phyloP scores from a whole-genome alignment of 2,329 filamentous ascomycete species.

The Curvularia sp. region DNA sequence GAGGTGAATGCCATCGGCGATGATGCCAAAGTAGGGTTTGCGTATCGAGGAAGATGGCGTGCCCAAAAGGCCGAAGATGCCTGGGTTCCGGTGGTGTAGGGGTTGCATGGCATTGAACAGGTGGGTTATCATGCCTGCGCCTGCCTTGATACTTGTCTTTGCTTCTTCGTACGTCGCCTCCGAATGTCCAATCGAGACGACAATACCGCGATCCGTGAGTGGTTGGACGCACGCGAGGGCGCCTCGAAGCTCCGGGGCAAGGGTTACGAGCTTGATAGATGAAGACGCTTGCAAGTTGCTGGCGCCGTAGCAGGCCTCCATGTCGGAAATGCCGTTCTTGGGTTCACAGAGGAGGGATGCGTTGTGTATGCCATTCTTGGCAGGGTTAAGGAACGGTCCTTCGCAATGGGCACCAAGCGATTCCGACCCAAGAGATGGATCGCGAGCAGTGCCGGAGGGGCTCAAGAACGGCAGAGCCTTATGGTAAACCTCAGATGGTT shows the following conservation, averaged over 20 bases:
- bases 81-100: slow-evolving; percentile 88
- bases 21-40: slow-evolving; percentile 85
- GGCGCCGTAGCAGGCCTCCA: slow-evolving; percentile 75
- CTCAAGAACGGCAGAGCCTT: slow-evolving; percentile 79
- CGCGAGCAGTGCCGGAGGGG: slow-evolving; percentile 68
- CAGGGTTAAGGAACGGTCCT: slow-evolving; percentile 83
- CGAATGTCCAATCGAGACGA: slow-evolving; percentile 84
- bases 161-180: slow-evolving; percentile 88
- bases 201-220: slow-evolving; percentile 70
- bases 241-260: slow-evolving; percentile 79
- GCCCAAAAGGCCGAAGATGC: slow-evolving; percentile 85
- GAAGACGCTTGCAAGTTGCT: slow-evolving; percentile 64
- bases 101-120: slow-evolving; percentile 94
- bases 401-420: slow-evolving; percentile 90
- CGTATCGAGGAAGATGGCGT: slow-evolving; percentile 39
- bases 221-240: slow-evolving; percentile 73
- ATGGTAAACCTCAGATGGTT: slow-evolving; percentile 81
- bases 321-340: slow-evolving; percentile 67
- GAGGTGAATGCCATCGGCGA: slow-evolving; percentile 88
- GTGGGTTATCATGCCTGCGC: slow-evolving; percentile 89
- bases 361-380: slow-evolving; percentile 88
- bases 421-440: slow-evolving; percentile 75
- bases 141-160: slow-evolving; percentile 71
- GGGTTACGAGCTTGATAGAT: slow-evolving; percentile 79
- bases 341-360: slow-evolving; percentile 72